phyloP scores from a whole-genome alignment of 192 early-diverging fungal species.

The Gaertneriomyces semiglobifer region DNA sequence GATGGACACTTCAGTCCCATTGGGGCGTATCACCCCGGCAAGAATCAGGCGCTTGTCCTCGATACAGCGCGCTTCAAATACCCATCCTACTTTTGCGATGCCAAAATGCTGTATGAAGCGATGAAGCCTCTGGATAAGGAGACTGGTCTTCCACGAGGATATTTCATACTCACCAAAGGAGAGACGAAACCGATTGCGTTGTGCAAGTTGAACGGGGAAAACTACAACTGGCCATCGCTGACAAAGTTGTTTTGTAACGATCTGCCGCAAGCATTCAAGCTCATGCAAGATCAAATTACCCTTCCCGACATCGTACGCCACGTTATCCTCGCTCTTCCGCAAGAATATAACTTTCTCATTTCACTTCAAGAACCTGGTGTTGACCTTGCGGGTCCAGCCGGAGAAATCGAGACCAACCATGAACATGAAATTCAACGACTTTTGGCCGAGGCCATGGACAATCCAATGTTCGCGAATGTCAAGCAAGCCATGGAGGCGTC shows the following conservation, averaged over 20 bases:
- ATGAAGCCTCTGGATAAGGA: conserved; percentile 77
- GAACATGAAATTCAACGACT: conserved; percentile 41
- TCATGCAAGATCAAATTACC: neutral
- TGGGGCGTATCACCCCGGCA: conserved; percentile 72
- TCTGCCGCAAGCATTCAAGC: conserved; percentile 1
- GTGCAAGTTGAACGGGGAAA: neutral
- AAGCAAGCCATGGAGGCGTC: conserved; percentile 1
- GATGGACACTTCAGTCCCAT: conserved; percentile 95
- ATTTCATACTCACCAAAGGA: conserved; percentile 67
- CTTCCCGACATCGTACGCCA: conserved; percentile 15
- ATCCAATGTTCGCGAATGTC: conserved; percentile 13
- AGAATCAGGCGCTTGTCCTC: conserved; percentile 73
- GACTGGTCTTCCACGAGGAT: conserved; percentile 79
- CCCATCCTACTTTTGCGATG: conserved; percentile 79
- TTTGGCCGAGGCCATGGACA: conserved; percentile 4
- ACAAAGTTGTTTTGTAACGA: conserved; percentile 9
- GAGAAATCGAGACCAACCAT: conserved; percentile 40
- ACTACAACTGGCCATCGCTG: conserved; percentile 15
- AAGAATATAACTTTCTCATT: conserved; percentile 16
- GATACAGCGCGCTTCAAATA: conserved; percentile 91
- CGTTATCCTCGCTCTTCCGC: conserved; percentile 17
- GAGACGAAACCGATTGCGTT: conserved; percentile 13
- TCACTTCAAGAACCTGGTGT: conserved; percentile 43
- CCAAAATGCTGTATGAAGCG: conserved; percentile 71
- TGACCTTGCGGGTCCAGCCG: conserved; percentile 43